Percentiles rank a stretch among this genome's conserved stretches.
phyloP scores from a whole-genome alignment of 2,329 filamentous ascomycete species.

The Didymella sp. region DNA sequence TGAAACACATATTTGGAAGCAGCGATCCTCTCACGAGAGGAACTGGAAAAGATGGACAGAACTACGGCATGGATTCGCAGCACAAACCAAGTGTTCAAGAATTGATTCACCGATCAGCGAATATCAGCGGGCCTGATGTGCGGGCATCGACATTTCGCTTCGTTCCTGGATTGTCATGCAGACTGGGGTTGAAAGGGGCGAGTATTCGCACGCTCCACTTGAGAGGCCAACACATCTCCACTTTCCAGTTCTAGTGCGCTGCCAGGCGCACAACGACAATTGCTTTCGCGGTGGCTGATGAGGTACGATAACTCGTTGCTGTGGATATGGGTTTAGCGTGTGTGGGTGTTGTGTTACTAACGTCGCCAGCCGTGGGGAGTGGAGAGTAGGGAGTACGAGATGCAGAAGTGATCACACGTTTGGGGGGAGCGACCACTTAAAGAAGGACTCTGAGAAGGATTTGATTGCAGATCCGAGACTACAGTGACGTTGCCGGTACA shows the following conservation, averaged over 20 bases:
- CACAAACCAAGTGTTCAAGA: constrained; percentile 15
- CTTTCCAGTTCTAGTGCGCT: constrained; percentile 1
- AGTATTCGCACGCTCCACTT: constrained; percentile 6
- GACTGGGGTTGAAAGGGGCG: constrained; percentile 9
- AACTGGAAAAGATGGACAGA: constrained; percentile 4
- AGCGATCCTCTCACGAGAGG: not conserved
- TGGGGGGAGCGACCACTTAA: not conserved
- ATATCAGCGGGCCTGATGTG: constrained; percentile 8
- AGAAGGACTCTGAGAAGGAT: not conserved
- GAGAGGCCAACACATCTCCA: not conserved
- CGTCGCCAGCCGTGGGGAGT: not conserved
- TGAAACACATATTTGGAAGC: not conserved
- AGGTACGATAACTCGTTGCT: constrained; percentile 10
- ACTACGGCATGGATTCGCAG: constrained; percentile 5
- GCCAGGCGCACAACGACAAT: constrained; percentile 4
- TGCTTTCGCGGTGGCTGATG: constrained; percentile 16
- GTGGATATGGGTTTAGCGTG: constrained; percentile 13
- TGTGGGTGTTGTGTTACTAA: constrained; percentile 16
- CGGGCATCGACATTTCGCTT: constrained; percentile 8
- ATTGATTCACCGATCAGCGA: not conserved
- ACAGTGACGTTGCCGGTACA: not conserved
- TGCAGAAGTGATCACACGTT: not conserved
- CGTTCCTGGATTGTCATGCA: constrained; percentile 1
- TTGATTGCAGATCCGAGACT: not conserved
- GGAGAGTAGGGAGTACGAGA: not conserved